Evolutionary conservation across 2,329 filamentous ascomycete genomes (phyloP), one percentile per base, ranked within the genome.

Genomic region (Elsinoe perseae): DNA sequence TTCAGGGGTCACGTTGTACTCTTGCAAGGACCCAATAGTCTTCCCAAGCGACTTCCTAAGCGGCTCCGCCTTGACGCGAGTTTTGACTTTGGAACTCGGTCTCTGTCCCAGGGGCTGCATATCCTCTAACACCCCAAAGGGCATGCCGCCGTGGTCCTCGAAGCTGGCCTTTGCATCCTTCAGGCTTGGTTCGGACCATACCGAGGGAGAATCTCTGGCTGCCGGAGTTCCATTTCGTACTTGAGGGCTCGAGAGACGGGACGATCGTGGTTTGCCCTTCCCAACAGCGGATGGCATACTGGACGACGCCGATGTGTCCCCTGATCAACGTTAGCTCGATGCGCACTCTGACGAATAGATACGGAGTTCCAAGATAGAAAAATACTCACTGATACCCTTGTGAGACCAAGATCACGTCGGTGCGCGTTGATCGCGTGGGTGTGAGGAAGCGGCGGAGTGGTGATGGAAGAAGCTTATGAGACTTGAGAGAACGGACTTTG

Each of bases 61-160:
- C 14, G 43, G 40, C 50, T 75, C 72, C 27, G 69, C 67, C 65
- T 75, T 79, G 58, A 77, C 68, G 62, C 78, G 76, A 59, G 75
- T 74, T 72, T 83, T 82, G 61, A 83, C 75, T 67, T 82, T 79
- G 48, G 78, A 72, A 20, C 77, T 78, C 10, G 90, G 90, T 63
- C 84, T 77, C 56, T 83, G 79, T 38, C 90, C 90, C 56, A 95
- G 74, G 23, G 90, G 85, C 54, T 84, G 84, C 90, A 95, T 95
- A 64, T 85, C 85, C 70, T 88, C 85, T 58, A 95, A 76, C 16
- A 95, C 87, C 61, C 87, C 87, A 69, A 83, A 82, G 50, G 85
- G 79, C 64, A 85, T 76, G 63, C 93, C 79, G 43, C 86, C 87
- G 68, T 80, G 76, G 63, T 95, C 89, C 74, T 88, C 83, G 67